Base-by-base conservation (phyloP, 2,329 filamentous ascomycete species). In the Stylonectria norvegica region DNA sequence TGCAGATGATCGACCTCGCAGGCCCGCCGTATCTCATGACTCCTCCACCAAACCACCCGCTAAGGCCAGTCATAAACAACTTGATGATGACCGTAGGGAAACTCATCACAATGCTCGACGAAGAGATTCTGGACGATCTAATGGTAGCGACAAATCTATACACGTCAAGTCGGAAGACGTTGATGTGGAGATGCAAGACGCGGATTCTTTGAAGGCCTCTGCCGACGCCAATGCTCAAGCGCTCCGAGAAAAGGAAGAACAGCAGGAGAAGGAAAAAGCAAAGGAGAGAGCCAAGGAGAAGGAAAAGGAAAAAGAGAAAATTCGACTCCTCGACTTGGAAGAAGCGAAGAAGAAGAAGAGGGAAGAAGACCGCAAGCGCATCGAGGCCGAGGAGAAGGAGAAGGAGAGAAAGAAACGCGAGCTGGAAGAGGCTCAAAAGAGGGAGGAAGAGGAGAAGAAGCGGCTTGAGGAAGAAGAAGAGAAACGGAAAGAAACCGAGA, bases 161-260 rank as follows among this genome's bases (percentile, higher is more conserved):
- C 71, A 72, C 34, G 74, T 80, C 28, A 79, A 79, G 49, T 73
- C 73, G 1, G 76, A 80, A 45, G 76, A 79, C 39, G 57, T 65
- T 2, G 78, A 81, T 39, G 57, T 76, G 7, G 74, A 77, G 15
- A 80, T 81, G 76, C 64, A 62, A 2, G 77, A 80, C 46, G 69
- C 66, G 2, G 63, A 62, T 30, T 53, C 52, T 10, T 52, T 56
- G 4, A 58, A 57, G 27, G 55, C 56, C 14, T 45, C 40, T 3
- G 59, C 62, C 5, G 50, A 51, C n/a, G 40, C 48, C 27, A 49
- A 58, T n/a, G 54, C 35, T 25, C 58, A 68, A 61, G 42, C 67
- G 64, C 34, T 63, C 58, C 41, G 67, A 62, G 45, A 63, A 61
- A 36, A 56, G 57, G 45, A 66, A 59, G 52, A 62, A 47, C 62